Conservation (phyloP, 148 eudicot species). For the Vaccinium macrocarpon region DNA sequence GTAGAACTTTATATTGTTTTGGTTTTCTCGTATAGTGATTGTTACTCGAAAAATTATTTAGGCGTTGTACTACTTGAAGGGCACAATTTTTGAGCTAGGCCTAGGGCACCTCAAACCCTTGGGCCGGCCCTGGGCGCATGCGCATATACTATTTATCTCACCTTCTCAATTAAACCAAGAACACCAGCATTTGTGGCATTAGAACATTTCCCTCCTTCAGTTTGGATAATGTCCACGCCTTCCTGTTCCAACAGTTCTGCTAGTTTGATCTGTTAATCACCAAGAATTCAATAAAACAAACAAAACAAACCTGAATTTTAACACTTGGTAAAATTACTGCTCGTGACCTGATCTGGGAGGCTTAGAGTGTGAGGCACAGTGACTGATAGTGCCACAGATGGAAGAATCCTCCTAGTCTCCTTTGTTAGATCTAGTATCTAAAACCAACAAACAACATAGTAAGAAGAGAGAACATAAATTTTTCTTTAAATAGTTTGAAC, state of each 20-base stretch:
- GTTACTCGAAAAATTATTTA: too few relatives aligned
- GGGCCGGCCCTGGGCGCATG: too few relatives aligned
- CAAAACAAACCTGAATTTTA: background rate
- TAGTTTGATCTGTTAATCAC: constrained; percentile 50
- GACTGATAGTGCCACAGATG: constrained; percentile 69
- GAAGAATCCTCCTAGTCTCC: constrained; percentile 71
- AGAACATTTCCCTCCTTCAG: constrained; percentile 92
- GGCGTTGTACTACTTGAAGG: too few relatives aligned
- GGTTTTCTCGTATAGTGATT: too few relatives aligned
- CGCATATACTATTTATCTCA: constrained; percentile 11
- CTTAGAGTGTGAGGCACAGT: constrained; percentile 90
- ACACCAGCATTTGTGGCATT: constrained; percentile 73
- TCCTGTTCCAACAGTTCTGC: constrained; percentile 77
- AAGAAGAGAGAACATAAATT: background rate
- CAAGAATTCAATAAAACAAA: background rate
- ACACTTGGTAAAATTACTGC: background rate
- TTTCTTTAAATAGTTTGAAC: background rate
- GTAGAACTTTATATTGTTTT: too few relatives aligned
- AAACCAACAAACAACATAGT: constrained; percentile 6
- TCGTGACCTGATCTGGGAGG: constrained; percentile 80
- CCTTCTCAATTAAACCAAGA: constrained; percentile 91
- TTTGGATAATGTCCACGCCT: constrained; percentile 86
- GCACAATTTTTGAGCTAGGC: too few relatives aligned
- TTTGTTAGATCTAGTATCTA: constrained; percentile 69
- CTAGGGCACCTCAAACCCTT: too few relatives aligned